These are phyloP conservation scores for Melampsora larici-populina DNA, from an alignment of 1,284 basidiomycete genomes.

Conservation along the genomic window DNA sequence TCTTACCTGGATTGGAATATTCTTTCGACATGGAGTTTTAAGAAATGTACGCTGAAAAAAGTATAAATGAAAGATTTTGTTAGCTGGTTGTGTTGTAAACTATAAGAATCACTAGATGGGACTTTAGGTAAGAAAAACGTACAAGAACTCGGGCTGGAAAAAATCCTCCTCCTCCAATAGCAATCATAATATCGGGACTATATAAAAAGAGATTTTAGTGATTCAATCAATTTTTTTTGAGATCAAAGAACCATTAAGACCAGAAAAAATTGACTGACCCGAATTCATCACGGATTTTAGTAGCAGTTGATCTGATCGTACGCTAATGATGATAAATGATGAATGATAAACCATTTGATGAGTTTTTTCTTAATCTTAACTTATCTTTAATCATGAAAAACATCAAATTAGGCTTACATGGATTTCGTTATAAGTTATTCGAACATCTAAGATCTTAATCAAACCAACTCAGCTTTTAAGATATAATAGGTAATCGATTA, in stretches of 20 bases:
- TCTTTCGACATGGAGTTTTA: slow-evolving; percentile 66
- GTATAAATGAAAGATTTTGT: neutral
- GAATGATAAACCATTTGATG: neutral
- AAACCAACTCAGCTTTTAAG: slow-evolving; percentile 16
- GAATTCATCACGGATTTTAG: slow-evolving; percentile 32
- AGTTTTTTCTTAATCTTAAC: neutral
- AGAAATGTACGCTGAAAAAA: slow-evolving; percentile 81
- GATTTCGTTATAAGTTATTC: slow-evolving; percentile 76
- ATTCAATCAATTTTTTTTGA: neutral
- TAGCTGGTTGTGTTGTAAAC: no score
- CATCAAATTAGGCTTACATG: slow-evolving; percentile 55
- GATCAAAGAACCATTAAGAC: neutral
- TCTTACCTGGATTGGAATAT: slow-evolving; percentile 43
- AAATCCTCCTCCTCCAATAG: slow-evolving; percentile 73
- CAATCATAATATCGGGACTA: slow-evolving; percentile 61
- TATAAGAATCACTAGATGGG: no score
- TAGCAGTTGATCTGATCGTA: slow-evolving; percentile 15
- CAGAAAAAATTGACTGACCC: slow-evolving; percentile 4
- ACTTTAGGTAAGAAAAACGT: slow-evolving; percentile 47
- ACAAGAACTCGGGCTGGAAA: slow-evolving; percentile 89
- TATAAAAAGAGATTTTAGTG: neutral
- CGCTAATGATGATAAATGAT: neutral
- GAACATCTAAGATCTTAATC: slow-evolving; percentile 63
- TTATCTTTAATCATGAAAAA: slow-evolving; percentile 50
- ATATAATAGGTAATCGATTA: no score